Percentiles rank a stretch among this genome's conserved stretches.
These are phyloP conservation scores for Bassia scoparia DNA, from an alignment of 148 eudicot species.

Conservation along the genomic window DNA sequence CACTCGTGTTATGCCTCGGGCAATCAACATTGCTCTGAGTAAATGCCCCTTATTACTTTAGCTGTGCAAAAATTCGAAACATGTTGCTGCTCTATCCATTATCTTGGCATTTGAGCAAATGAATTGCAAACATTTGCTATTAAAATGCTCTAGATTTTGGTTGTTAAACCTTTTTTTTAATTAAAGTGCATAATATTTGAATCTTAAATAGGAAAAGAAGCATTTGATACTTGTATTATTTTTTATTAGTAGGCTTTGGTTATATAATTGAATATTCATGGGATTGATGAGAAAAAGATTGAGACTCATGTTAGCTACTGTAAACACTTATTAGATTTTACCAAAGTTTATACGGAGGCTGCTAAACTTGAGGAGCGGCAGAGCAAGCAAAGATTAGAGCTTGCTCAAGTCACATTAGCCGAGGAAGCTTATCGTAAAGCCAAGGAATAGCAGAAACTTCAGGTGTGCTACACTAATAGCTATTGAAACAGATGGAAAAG, in stretches of 20 bases:
- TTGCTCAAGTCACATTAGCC: constrained; percentile 76
- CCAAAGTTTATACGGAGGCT: constrained; percentile 78
- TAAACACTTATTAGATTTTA: constrained; percentile 79
- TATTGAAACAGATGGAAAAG: constrained; percentile 69
- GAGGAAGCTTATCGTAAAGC: constrained; percentile 91
- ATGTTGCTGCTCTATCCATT: neutral
- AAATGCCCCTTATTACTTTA: neutral
- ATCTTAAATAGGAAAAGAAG: neutral
- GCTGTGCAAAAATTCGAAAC: neutral
- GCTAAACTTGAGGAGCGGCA: constrained; percentile 91
- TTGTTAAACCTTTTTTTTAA: neutral
- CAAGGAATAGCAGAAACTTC: constrained; percentile 80
- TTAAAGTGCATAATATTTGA: neutral
- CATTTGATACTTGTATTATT: too few species aligned
- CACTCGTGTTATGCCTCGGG: too few species aligned
- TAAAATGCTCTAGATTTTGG: neutral
- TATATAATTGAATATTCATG: constrained; percentile 82
- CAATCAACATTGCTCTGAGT: neutral
- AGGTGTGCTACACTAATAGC: constrained; percentile 46
- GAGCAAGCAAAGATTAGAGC: constrained; percentile 67
- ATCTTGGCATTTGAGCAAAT: too few species aligned
- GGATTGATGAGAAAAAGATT: constrained; percentile 95
- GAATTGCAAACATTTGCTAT: neutral
- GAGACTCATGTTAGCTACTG: constrained; percentile 95
- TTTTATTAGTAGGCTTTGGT: too few species aligned